Evolutionary conservation across 2,329 filamentous ascomycete species (phyloP).

Genomic region (Botrytis fabae): DNA sequence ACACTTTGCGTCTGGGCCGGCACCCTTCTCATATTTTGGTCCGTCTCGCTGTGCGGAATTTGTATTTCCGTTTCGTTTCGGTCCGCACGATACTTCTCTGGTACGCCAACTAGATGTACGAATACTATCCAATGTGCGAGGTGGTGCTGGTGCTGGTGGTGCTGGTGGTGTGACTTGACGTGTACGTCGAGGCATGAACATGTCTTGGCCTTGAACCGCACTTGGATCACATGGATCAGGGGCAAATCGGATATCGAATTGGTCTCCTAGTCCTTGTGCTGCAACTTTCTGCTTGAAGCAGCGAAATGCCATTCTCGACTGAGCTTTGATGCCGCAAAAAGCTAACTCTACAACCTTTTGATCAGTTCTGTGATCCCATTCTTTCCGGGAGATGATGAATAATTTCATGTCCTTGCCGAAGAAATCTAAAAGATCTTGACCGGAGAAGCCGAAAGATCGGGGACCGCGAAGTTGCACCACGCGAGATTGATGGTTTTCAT

Average conservation of each 20-base stretch:
- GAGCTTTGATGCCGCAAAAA: constrained; percentile 20
- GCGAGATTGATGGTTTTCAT: constrained; percentile 23
- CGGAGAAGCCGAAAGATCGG: background rate
- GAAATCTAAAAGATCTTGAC: constrained; percentile 6
- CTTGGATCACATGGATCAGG: constrained; percentile 25
- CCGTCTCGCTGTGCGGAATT: background rate
- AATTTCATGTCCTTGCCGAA: constrained; percentile 26
- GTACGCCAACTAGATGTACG: background rate
- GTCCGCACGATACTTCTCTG: too few relatives aligned
- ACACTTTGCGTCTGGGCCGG: background rate
- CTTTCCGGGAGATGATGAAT: constrained; percentile 18
- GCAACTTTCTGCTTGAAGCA: constrained; percentile 18
- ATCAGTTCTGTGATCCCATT: constrained; percentile 1
- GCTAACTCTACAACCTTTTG: constrained; percentile 17
- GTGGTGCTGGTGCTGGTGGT: background rate
- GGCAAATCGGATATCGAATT: constrained; percentile 21
- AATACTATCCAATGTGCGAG: background rate
- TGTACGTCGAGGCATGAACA: constrained; percentile 7
- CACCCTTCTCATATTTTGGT: constrained; percentile 8
- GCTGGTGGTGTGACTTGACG: background rate
- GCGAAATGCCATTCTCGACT: constrained; percentile 22
- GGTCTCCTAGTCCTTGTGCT: background rate
- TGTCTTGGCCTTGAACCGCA: background rate
- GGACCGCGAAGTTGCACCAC: constrained; percentile 26
- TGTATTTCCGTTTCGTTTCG: too few relatives aligned